phyloP scores from a whole-genome alignment of 139 green algal species.

The Tetraselmis chui region DNA sequence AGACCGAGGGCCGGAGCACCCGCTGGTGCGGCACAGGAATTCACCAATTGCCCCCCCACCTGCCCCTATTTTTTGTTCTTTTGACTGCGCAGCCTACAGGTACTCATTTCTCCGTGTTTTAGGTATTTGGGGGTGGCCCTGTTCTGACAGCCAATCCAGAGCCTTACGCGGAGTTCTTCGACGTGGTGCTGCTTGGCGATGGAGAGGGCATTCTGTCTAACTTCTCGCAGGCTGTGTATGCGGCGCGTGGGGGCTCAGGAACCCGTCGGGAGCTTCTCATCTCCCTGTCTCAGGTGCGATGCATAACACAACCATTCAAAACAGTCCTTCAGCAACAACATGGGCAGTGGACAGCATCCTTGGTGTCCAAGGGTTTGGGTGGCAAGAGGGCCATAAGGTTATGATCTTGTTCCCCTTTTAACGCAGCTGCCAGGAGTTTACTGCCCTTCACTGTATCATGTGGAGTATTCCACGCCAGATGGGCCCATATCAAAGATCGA shows the following conservation, averaged over 20 bases:
- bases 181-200: slow-evolving; percentile 30
- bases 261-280: slow-evolving; percentile 18
- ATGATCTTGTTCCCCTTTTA: too few relatives aligned
- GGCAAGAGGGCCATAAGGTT: too few relatives aligned
- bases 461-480: not conserved
- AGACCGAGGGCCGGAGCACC: slow-evolving; percentile 21
- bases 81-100: too few relatives aligned
- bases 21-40: too few relatives aligned
- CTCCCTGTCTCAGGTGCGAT: slow-evolving; percentile 13
- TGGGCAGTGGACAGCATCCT: too few relatives aligned
- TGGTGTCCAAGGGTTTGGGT: too few relatives aligned
- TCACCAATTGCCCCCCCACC: too few relatives aligned
- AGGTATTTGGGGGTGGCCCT: slow-evolving; percentile 29
- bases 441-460: not conserved
- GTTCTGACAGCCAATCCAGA: slow-evolving; percentile 35
- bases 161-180: slow-evolving; percentile 31
- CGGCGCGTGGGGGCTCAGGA: slow-evolving; percentile 2
- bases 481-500: not conserved
- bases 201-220: slow-evolving; percentile 18
- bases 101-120: too few relatives aligned
- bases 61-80: too few relatives aligned
- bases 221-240: slow-evolving; percentile 20
- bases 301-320: too few relatives aligned
- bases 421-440: not conserved
- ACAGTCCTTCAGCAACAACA: too few relatives aligned